Evolutionary conservation across 1,284 basidiomycete genomes (phyloP), one percentile per base, ranked within the genome.

Genomic region (Moniliophthora roreri): DNA sequence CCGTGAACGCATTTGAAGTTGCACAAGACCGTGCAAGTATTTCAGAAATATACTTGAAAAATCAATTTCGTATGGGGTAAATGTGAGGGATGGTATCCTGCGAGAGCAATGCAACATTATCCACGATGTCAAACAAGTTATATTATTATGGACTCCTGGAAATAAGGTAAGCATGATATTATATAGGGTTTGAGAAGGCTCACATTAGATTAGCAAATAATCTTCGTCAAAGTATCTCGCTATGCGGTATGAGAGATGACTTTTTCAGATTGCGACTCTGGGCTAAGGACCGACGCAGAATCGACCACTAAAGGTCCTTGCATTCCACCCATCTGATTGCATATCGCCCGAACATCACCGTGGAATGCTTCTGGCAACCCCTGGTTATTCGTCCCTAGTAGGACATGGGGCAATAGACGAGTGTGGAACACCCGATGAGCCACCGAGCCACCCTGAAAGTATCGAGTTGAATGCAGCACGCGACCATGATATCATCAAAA

Each of bases 381-480:
- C 13, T 71, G 64, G 9, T 70, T 59, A 11, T 55, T 62, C 23
- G 73, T 72, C 18, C 71, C 69, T 5, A 80, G 63, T 16, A 84
- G 68, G 11, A 87, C 64, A 48, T 78, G 72, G 0, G 85, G 85
- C 20, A 89, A 73, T 3, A 89, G 55, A 18, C 82, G 78, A 16
- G 83, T 87, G 57, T 88, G 84, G 73, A 88, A 89, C 9, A 84
- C 66, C 20, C 82, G 74, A 59, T 87, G 84, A 6, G 85, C 78
- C 15, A 80, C 74, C 4, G 78, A 70, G 4, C 73, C 86, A 48
- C 86, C 86, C 85, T 87, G 58, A 20, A 38, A 42, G 26, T 7
- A n/a, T 1, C 15, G 18, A 42, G 9, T 32, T 13, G 24, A 46
- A 28, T 46, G 7, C 26, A 32, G 23, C 11, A 15, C 20, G 21